Evolutionary conservation across 2,329 filamentous ascomycete species (phyloP).

Genomic region (Clonostachys solani): DNA sequence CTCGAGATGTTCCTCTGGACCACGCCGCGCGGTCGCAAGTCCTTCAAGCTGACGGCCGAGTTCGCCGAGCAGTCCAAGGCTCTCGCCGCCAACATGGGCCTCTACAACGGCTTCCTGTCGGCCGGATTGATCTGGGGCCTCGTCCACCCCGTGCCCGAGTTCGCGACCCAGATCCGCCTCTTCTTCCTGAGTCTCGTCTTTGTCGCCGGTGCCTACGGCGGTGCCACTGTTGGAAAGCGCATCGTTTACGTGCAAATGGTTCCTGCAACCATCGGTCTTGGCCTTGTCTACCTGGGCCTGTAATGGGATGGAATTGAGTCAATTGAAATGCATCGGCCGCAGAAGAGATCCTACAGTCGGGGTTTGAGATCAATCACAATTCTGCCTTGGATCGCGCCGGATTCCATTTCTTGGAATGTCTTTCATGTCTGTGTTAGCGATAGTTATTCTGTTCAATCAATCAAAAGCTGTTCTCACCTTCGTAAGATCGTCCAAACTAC

Average conservation of each 20-base stretch:
- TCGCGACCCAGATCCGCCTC: conserved; percentile 36
- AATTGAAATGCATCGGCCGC: too few species aligned
- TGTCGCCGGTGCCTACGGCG: conserved; percentile 41
- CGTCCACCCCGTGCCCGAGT: conserved; percentile 34
- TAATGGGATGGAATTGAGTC: conserved; percentile 5
- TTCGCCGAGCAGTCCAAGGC: conserved; percentile 38
- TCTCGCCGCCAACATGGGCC: conserved; percentile 44
- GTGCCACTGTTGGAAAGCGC: conserved; percentile 28
- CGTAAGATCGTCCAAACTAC: background rate
- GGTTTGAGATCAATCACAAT: conserved; percentile 2
- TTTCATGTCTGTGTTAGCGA: too few species aligned
- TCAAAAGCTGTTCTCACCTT: background rate
- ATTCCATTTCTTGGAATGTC: background rate
- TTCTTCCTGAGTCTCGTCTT: conserved; percentile 42
- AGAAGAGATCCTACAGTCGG: too few species aligned
- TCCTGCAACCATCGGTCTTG: conserved; percentile 17
- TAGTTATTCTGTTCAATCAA: too few species aligned
- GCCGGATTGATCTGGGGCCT: conserved; percentile 42
- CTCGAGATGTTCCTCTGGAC: conserved; percentile 49
- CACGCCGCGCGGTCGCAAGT: conserved; percentile 34
- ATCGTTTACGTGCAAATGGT: conserved; percentile 35
- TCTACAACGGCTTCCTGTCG: conserved; percentile 50
- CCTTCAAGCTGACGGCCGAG: conserved; percentile 37
- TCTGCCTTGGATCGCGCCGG: conserved; percentile 1
- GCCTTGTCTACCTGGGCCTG: conserved; percentile 16